Evolutionary conservation across 768 basidiomycete species (phyloP).

Genomic region (Cystoderma amianthinum): DNA sequence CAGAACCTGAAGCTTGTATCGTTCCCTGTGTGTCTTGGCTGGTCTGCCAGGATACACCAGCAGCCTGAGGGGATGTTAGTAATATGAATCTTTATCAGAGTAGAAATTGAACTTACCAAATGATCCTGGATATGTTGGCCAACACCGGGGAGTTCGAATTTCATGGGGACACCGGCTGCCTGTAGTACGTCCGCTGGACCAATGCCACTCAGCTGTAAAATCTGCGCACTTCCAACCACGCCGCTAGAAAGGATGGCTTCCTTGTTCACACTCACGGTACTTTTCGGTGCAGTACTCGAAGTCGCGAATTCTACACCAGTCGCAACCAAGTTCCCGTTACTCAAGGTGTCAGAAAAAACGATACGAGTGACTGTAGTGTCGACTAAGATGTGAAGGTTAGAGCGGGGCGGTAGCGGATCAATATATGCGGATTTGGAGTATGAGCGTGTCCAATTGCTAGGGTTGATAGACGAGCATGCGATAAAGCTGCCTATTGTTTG

Average conservation of each 20-base stretch:
- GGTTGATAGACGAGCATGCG: conserved; percentile 54
- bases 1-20: conserved; percentile 17
- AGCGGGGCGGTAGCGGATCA: conserved; percentile 46
- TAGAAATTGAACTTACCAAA: conserved; percentile 25
- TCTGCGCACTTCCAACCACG: conserved; percentile 39
- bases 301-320: conserved; percentile 38
- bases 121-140: conserved; percentile 54
- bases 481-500: conserved; percentile 44
- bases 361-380: conserved; percentile 49
- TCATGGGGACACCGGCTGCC: conserved; percentile 30
- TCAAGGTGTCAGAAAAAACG: conserved; percentile 33
- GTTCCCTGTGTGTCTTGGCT: conserved; percentile 24
- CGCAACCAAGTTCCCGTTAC: conserved; percentile 19
- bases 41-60: conserved; percentile 17
- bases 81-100: no score
- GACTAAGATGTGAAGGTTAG: conserved; percentile 53
- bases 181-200: conserved; percentile 41
- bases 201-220: conserved; percentile 47
- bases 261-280: conserved; percentile 46
- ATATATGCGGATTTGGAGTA: conserved; percentile 65
- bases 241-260: conserved; percentile 52
- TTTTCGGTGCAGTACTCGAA: conserved; percentile 17
- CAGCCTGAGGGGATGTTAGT: conserved; percentile 11
- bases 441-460: conserved; percentile 54
- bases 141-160: conserved; percentile 41